These are phyloP conservation scores for Colletotrichum filicis DNA, from an alignment of 2,329 filamentous ascomycete species.

Conservation along the genomic window DNA sequence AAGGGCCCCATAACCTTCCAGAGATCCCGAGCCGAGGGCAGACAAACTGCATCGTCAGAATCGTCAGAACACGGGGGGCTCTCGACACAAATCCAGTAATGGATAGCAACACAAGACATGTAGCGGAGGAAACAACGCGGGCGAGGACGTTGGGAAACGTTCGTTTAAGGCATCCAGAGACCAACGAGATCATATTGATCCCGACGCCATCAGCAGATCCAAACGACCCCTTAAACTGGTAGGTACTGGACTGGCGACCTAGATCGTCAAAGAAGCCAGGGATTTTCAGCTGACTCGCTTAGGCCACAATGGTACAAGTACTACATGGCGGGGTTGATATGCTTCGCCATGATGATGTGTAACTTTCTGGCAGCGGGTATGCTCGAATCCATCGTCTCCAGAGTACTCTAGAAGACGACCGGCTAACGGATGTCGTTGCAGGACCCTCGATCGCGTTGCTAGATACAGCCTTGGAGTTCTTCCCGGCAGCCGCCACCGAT, in stretches of 20 bases:
- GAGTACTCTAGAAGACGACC: not conserved
- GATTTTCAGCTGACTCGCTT: conserved; percentile 1
- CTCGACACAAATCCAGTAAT: not conserved
- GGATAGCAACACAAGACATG: not conserved
- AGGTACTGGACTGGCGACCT: conserved; percentile 34
- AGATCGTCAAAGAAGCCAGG: not conserved
- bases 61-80: not conserved
- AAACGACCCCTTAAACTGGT: conserved; percentile 65
- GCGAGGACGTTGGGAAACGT: conserved; percentile 52
- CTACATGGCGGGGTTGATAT: conserved; percentile 61
- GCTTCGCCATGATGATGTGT: conserved; percentile 64
- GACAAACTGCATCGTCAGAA: not conserved
- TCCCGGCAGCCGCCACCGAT: conserved; percentile 47
- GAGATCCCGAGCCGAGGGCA: not conserved
- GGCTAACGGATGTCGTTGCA: conserved; percentile 17
- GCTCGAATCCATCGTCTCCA: not conserved
- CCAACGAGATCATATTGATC: conserved; percentile 59
- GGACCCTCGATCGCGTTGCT: conserved; percentile 62
- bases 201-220: conserved; percentile 58
- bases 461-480: conserved; percentile 58
- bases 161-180: conserved; percentile 52
- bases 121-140: conserved; percentile 7
- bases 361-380: conserved; percentile 66
- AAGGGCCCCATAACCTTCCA: not conserved
- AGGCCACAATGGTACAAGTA: conserved; percentile 59